A percentile compares a stretch with the other conserved stretches of the same genome.
These are phyloP conservation scores for Chrysoporthe puriensis DNA, from an alignment of 2,329 filamentous ascomycete species.

Conservation along the genomic window DNA sequence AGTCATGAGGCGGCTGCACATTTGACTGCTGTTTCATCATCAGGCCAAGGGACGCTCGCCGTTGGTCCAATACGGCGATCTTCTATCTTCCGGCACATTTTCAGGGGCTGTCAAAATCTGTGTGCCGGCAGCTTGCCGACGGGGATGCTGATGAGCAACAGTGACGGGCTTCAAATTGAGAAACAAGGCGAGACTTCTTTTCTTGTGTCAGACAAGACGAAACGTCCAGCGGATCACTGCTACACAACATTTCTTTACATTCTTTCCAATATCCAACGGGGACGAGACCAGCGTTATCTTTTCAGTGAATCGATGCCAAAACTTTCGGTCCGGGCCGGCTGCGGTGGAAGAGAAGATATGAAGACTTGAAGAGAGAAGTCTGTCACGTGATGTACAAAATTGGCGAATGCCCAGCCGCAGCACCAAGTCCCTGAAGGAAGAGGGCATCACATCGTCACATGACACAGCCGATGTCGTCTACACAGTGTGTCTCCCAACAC, in stretches of 20 bases:
- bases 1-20: neutral
- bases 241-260: neutral
- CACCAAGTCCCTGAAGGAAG: slow-evolving; percentile 12
- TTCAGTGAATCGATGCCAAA: slow-evolving; percentile 6
- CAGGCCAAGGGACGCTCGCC: neutral
- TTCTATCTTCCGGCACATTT: neutral
- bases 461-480: slow-evolving; percentile 16
- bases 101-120: neutral
- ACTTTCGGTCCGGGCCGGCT: neutral
- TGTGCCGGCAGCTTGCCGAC: neutral
- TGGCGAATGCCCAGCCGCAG: slow-evolving; percentile 3
- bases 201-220: neutral
- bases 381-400: slow-evolving; percentile 26
- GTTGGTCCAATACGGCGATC: neutral
- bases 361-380: neutral
- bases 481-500: slow-evolving; percentile 9
- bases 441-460: slow-evolving; percentile 24
- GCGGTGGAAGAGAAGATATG: neutral
- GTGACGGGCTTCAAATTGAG: neutral
- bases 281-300: neutral
- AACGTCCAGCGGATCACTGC: neutral
- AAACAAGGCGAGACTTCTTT: neutral
- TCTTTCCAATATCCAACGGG: neutral
- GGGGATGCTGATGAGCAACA: neutral
- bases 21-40: neutral